These are phyloP conservation scores for Penicillium simplicissimum DNA, from an alignment of 495 filamentous ascomycete genomes.

Conservation along the genomic window DNA sequence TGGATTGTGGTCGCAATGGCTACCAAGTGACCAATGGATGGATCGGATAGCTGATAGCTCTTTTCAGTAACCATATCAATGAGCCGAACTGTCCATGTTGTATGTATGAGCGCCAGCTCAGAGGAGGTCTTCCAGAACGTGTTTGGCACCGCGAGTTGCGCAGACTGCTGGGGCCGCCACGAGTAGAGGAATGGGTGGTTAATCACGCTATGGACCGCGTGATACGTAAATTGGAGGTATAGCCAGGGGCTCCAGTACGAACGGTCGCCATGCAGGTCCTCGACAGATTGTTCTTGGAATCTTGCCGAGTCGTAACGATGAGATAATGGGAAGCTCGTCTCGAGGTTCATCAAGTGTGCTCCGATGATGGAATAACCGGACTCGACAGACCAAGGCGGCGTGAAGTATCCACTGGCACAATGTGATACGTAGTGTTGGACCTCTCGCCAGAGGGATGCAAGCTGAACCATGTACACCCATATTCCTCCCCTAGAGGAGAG, in stretches of 20 bases:
- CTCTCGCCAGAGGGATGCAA: constrained; percentile 43
- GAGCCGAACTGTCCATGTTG: constrained; percentile 46
- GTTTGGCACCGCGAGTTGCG: constrained; percentile 45
- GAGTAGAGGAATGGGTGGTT: constrained; percentile 50
- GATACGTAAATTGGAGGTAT: constrained; percentile 47
- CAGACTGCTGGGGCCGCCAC: constrained; percentile 43
- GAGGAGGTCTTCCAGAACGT: constrained; percentile 48
- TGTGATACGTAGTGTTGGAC: constrained; percentile 42
- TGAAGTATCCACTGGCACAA: constrained; percentile 38
- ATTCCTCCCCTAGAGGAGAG: constrained; percentile 37
- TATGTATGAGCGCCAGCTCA: constrained; percentile 43
- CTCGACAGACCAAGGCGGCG: constrained; percentile 44
- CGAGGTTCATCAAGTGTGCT: constrained; percentile 43
- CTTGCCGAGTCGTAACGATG: constrained; percentile 46
- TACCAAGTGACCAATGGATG: constrained; percentile 41
- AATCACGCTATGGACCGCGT: constrained; percentile 43
- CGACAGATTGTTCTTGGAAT: constrained; percentile 40
- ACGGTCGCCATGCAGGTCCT: constrained; percentile 36
- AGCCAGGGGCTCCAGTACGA: constrained; percentile 47
- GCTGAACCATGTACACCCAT: constrained; percentile 41
- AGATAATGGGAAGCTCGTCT: constrained; percentile 41
- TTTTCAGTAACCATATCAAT: constrained; percentile 47
- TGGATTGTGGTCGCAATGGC: constrained; percentile 45
- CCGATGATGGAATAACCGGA: constrained; percentile 44
- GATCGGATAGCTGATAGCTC: constrained; percentile 40